A percentile compares a stretch with the other conserved stretches of the same genome.
Conservation (phyloP, 1,139 yeast genomes). For the Saccharomycopsis hybrid region DNA sequence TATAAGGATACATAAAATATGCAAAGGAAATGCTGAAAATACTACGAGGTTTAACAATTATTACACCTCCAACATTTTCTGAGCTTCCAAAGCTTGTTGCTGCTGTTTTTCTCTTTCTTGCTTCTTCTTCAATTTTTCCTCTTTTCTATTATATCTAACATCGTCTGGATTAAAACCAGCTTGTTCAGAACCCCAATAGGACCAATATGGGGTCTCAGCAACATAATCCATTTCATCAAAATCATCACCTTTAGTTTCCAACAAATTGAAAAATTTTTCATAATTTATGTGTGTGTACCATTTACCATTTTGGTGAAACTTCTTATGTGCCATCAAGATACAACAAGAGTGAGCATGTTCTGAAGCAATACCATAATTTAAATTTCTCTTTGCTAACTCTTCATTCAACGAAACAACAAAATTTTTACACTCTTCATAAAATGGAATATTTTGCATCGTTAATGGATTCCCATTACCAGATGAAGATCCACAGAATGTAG, state of each 20-base stretch:
- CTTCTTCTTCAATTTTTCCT: conserved; percentile 49
- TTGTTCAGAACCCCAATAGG: conserved; percentile 74
- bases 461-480: conserved; percentile 77
- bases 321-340: conserved; percentile 70
- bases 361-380: conserved; percentile 78
- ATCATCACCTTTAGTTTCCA: conserved; percentile 51
- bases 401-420: conserved; percentile 60
- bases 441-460: conserved; percentile 94
- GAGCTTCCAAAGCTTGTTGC: neutral
- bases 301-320: conserved; percentile 60
- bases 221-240: conserved; percentile 79
- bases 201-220: conserved; percentile 83
- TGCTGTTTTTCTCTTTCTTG: conserved; percentile 34
- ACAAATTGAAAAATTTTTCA: conserved; percentile 63
- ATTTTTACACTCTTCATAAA: conserved; percentile 78
- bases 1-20: too few species aligned
- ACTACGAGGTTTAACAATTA: too few species aligned
- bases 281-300: conserved; percentile 94
- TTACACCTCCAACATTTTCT: too few species aligned
- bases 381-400: conserved; percentile 57
- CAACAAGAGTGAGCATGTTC: conserved; percentile 97
- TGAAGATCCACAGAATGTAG: conserved; percentile 87
- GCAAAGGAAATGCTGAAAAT: too few species aligned
- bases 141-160: conserved; percentile 59
- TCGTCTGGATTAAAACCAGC: conserved; percentile 93